A percentile compares a stretch with the other conserved stretches of the same genome.
These are phyloP conservation scores for Xylaria flabelliformis DNA, from an alignment of 495 filamentous ascomycete genomes.

Conservation along the genomic window DNA sequence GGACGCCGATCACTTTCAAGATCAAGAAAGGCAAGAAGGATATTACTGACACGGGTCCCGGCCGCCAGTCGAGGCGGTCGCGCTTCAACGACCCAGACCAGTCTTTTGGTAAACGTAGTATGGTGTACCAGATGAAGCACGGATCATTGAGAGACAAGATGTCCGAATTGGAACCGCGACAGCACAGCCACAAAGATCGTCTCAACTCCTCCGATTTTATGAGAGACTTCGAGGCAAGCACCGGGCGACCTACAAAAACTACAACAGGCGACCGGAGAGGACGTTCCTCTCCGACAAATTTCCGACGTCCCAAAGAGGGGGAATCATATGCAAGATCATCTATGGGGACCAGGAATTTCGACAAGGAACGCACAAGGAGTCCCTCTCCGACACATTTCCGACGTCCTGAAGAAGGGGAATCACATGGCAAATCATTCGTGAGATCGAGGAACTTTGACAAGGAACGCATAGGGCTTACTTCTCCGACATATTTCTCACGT, in stretches of 20 bases:
- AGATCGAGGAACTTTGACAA: not conserved
- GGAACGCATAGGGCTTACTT: not conserved
- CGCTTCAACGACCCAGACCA: constrained; percentile 51
- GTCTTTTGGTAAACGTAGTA: constrained; percentile 53
- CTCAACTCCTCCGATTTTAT: constrained; percentile 31
- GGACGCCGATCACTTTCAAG: constrained; percentile 38
- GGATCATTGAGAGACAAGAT: constrained; percentile 35
- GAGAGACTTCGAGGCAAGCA: constrained; percentile 27
- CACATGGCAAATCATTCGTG: no score
- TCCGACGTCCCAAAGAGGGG: not conserved
- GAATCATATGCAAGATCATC: not conserved
- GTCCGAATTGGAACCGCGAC: not conserved
- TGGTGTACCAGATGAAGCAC: constrained; percentile 51
- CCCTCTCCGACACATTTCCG: no score
- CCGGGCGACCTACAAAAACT: not conserved
- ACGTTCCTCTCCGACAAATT: not conserved
- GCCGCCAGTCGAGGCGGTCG: constrained; percentile 44
- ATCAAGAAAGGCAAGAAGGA: constrained; percentile 56
- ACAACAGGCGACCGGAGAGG: not conserved
- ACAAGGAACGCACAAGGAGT: not conserved
- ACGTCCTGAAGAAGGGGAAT: no score
- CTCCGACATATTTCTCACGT: no score
- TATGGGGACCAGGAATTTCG: not conserved
- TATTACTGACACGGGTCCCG: constrained; percentile 43
- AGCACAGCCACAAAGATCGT: not conserved